phyloP scores from a whole-genome alignment of 768 basidiomycete species.

The Trametes punicea region DNA sequence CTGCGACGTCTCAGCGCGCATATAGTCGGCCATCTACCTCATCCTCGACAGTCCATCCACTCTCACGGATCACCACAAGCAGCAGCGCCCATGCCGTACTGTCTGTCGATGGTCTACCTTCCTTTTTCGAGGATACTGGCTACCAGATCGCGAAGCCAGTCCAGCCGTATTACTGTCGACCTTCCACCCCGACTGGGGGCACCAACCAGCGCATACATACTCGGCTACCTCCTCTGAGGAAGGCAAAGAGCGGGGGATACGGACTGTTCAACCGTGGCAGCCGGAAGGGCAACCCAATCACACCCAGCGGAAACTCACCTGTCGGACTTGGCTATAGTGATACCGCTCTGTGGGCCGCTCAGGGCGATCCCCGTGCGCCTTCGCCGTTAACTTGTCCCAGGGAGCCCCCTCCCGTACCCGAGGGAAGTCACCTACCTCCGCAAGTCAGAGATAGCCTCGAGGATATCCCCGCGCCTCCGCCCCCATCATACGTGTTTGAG shows the following conservation, averaged over 20 bases:
- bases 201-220: conserved; percentile 11
- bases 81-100: not conserved
- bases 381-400: conserved; percentile 23
- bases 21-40: conserved; percentile 15
- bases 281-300: not conserved
- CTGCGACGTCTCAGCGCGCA: conserved; percentile 5
- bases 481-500: conserved; percentile 25
- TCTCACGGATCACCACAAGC: conserved; percentile 1
- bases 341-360: not conserved
- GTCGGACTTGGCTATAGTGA: conserved; percentile 7
- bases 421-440: not conserved
- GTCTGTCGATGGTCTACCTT: conserved; percentile 2
- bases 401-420: conserved; percentile 21
- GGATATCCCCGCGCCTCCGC: conserved; percentile 8
- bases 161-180: conserved; percentile 19
- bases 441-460: not conserved
- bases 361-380: conserved; percentile 9
- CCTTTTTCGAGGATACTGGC: conserved; percentile 21
- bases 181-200: conserved; percentile 8
- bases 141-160: conserved; percentile 8
- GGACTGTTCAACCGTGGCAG: conserved; percentile 1
- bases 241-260: conserved; percentile 16
- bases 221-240: conserved; percentile 20
- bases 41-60: conserved; percentile 4
- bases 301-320: not conserved